Evolutionary conservation across 257 asterid species (phyloP).

Genomic region (Fraxinus americana): DNA sequence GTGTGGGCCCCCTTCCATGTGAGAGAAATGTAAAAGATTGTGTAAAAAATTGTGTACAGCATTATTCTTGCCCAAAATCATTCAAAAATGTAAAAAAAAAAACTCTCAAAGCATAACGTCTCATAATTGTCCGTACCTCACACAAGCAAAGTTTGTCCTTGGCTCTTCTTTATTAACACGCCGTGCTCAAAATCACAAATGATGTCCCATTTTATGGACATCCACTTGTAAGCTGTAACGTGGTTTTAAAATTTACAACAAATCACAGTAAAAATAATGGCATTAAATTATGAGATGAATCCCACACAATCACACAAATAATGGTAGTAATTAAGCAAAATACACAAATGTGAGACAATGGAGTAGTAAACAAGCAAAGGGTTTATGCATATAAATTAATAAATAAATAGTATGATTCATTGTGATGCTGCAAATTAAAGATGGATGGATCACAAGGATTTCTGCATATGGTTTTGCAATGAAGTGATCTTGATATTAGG

Average conservation of each 20-base stretch:
- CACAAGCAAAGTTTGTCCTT: too few species aligned
- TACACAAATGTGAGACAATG: conserved; percentile 29
- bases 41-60: too few species aligned
- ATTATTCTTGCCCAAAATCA: too few species aligned
- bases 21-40: too few species aligned
- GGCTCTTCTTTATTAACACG: too few species aligned
- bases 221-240: neutral
- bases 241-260: neutral
- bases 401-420: neutral
- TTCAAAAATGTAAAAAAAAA: too few species aligned
- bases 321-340: conserved; percentile 18
- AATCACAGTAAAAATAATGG: too few species aligned
- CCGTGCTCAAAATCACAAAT: too few species aligned
- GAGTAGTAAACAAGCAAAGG: conserved; percentile 27
- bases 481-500: conserved; percentile 31
- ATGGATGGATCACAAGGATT: conserved; percentile 3
- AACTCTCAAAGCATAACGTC: too few species aligned
- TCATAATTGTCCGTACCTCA: too few species aligned
- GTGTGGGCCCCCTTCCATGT: too few species aligned
- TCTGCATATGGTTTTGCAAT: conserved; percentile 38
- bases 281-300: neutral
- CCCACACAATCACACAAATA: conserved; percentile 27
- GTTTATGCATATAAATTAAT: conserved; percentile 27
- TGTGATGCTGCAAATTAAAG: neutral
- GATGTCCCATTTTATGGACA: too few species aligned